Conservation (phyloP, 1,284 basidiomycete species). For the Cutaneotrichosporon mucoides region DNA sequence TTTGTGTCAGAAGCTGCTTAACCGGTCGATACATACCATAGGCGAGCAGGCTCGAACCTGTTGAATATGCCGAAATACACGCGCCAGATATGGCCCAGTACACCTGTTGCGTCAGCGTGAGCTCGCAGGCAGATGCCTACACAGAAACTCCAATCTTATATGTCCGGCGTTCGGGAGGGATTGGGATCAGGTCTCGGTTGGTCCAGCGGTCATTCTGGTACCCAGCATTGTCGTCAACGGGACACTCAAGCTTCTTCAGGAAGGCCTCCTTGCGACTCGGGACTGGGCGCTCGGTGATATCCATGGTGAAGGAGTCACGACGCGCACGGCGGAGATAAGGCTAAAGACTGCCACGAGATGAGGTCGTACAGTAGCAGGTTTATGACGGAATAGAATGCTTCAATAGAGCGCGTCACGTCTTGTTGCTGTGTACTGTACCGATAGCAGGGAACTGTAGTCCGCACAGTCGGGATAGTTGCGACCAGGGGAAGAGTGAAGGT, state of each 20-base stretch:
- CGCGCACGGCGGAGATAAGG: no score
- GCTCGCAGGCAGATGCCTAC: constrained; percentile 5
- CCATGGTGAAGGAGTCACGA: no score
- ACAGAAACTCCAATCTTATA: constrained; percentile 27
- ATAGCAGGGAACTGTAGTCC: no score
- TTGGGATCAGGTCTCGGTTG: constrained; percentile 37
- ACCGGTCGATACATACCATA: constrained; percentile 15
- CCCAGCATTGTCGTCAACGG: constrained; percentile 24
- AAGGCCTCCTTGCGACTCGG: not conserved
- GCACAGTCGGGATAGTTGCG: no score
- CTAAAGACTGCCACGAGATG: no score
- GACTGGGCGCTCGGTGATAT: no score
- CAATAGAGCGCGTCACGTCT: no score
- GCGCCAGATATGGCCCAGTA: constrained; percentile 32
- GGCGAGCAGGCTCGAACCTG: constrained; percentile 27
- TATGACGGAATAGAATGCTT: no score
- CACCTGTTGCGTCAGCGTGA: constrained; percentile 3
- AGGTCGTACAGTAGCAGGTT: no score
- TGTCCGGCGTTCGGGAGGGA: constrained; percentile 30
- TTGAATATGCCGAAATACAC: constrained; percentile 29
- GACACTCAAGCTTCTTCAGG: constrained; percentile 22
- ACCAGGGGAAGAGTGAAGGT: no score
- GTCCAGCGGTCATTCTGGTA: constrained; percentile 29
- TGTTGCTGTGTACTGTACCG: no score
- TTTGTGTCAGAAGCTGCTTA: no score